phyloP scores from a whole-genome alignment of 345 rosid genomes.

The Citrus australasica region DNA sequence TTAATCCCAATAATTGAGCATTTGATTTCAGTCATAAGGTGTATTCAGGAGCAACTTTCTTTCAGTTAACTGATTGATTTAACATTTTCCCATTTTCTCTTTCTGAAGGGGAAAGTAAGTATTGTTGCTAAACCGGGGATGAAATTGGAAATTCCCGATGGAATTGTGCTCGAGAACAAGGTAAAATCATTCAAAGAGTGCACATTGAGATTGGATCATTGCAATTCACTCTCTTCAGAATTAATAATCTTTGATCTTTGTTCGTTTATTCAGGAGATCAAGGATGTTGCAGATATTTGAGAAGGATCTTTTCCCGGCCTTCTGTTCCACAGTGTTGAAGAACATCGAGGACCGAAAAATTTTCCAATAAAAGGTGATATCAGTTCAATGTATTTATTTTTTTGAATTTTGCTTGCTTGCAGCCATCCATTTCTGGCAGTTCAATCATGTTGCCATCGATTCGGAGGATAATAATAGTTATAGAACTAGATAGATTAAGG shows the following conservation, averaged over 20 bases:
- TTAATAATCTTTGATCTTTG: background rate
- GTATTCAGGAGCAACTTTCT: background rate
- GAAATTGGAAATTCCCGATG: constrained; percentile 45
- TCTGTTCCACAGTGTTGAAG: background rate
- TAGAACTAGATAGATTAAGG: background rate
- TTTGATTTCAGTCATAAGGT: background rate
- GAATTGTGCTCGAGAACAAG: constrained; percentile 36
- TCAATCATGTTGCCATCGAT: background rate
- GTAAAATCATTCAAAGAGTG: constrained; percentile 14
- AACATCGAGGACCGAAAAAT: background rate
- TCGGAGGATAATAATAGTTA: background rate
- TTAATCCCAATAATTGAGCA: background rate
- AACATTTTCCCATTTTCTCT: background rate
- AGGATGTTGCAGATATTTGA: constrained; percentile 29
- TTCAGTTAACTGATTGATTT: background rate
- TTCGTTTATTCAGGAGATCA: constrained; percentile 36
- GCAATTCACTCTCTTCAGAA: background rate
- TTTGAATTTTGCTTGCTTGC: background rate
- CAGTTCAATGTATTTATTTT: background rate
- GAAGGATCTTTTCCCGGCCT: background rate
- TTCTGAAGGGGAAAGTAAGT: constrained; percentile 38
- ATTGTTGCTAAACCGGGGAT: constrained; percentile 45
- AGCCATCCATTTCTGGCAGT: background rate
- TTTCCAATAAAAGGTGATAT: constrained; percentile 1
- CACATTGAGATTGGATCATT: background rate